Base-by-base conservation (phyloP, 2,329 filamentous ascomycete species). In the Beauveria medogensis region DNA sequence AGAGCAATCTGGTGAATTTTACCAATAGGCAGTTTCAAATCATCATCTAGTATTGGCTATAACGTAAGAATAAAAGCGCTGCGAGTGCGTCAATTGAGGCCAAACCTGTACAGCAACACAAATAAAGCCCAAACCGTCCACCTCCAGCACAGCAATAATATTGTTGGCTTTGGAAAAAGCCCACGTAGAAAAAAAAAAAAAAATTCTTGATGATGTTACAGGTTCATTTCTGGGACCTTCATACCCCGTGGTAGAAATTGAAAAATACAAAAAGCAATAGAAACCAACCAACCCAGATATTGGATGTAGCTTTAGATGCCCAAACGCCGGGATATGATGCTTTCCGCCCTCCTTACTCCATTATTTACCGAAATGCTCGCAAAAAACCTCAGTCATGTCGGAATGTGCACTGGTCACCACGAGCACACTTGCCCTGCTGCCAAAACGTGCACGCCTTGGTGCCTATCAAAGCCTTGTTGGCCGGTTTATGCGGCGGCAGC, bases 341-440 rank as follows among this genome's bases (percentile, higher is more conserved):
- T 59, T 28, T 41, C 41, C 22, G 22, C n/a, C 24, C 40, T 26
- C 37, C 46, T 12, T 54, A 3, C 28, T 52, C 48, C 43, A 22
- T 24, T 30, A 52, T 26, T 47, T 8, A 54, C 34, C 48, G n/a
- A 60, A 6, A n/a, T 8, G 9, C 28, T 2, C 20, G 10, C 10
- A 16, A 12, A 6, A 56, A 20, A 6, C 4, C 24, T 60, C 61
- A 75, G 55, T 89, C 86, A 69, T 91, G 88, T 60, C 87, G 80
- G 71, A 88, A 91, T 2, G 88, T 90, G 75, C 88, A 91, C 67
- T 85, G 85, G 41, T 88, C 86, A 24, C 88, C 88, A 69, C 90
- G 87, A 7, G 83, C 84, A 73, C 88, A 91, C 69, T 86, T 86
- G 16, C 88, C 88, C 69, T 88, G 83, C 62, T 83, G 80, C 78